Evolutionary conservation across 2,329 filamentous ascomycete species (phyloP).

Genomic region (Pseudogymnoascus sp.): DNA sequence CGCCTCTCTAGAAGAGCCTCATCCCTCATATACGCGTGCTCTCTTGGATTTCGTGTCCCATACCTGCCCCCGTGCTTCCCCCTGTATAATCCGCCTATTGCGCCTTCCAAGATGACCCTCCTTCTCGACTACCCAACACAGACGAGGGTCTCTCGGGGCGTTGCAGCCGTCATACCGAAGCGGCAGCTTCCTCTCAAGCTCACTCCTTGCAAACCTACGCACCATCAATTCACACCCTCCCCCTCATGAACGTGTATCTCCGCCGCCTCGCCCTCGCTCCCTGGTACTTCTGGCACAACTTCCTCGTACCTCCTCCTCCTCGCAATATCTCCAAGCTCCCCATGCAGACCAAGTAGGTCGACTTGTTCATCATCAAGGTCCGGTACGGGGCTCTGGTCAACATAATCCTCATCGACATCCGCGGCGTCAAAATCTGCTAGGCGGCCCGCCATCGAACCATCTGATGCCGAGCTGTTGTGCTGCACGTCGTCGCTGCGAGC

Average conservation of each 20-base stretch:
- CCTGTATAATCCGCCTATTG: neutral
- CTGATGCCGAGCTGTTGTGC: constrained; percentile 25
- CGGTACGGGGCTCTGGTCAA: constrained; percentile 23
- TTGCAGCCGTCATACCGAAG: too few species aligned
- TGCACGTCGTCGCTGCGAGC: constrained; percentile 25
- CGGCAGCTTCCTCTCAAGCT: neutral
- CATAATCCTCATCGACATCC: constrained; percentile 18
- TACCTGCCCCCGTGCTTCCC: neutral
- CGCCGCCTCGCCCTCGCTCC: constrained; percentile 22
- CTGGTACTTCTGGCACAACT: neutral
- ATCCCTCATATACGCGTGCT: neutral
- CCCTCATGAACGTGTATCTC: constrained; percentile 29
- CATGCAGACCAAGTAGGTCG: constrained; percentile 18
- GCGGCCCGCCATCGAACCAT: constrained; percentile 18
- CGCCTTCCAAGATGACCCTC: neutral
- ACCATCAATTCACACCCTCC: constrained; percentile 22
- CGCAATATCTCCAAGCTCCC: constrained; percentile 14
- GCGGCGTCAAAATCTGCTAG: constrained; percentile 23
- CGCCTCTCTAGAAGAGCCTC: neutral
- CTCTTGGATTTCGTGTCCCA: constrained; percentile 1
- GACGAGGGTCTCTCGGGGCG: constrained; percentile 11
- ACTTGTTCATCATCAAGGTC: constrained; percentile 23
- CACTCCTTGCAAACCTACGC: constrained; percentile 13
- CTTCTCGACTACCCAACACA: neutral
- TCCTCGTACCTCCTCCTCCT: neutral